phyloP scores from a whole-genome alignment of 345 rosid species.

The Pugionium dolabratum region DNA sequence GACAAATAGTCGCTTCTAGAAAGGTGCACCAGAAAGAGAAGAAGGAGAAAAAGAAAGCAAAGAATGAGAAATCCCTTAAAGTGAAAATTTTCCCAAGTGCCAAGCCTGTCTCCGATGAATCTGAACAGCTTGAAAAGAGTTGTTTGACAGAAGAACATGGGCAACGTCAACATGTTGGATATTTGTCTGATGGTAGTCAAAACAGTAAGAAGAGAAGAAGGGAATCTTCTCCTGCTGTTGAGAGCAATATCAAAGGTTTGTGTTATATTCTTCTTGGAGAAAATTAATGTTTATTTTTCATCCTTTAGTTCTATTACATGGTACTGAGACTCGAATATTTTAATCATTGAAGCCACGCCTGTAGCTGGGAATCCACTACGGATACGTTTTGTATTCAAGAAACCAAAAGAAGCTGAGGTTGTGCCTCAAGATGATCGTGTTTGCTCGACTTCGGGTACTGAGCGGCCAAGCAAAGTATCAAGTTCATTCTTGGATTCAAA shows the following conservation, averaged over 20 bases:
- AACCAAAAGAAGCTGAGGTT: conserved; percentile 30
- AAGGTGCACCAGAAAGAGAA: conserved; percentile 37
- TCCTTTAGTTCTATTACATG: not conserved
- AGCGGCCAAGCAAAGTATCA: not conserved
- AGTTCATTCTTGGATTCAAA: not conserved
- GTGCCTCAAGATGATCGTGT: conserved; percentile 24
- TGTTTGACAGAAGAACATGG: conserved; percentile 36
- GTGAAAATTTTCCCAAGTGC: not conserved
- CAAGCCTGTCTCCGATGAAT: conserved; percentile 34
- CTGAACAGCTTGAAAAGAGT: conserved; percentile 33
- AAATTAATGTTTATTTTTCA: not conserved
- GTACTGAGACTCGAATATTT: not conserved
- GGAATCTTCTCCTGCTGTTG: conserved; percentile 27
- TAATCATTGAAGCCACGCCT: conserved; percentile 4
- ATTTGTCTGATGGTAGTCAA: conserved; percentile 51
- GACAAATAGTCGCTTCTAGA: conserved; percentile 3
- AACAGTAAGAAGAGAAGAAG: conserved; percentile 51
- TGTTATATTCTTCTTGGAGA: not conserved
- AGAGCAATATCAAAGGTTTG: conserved; percentile 45
- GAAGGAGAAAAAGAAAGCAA: conserved; percentile 37
- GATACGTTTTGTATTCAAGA: conserved; percentile 49
- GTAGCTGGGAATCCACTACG: conserved; percentile 54
- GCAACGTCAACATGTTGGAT: conserved; percentile 30
- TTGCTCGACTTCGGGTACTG: conserved; percentile 39
- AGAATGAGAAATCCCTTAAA: conserved; percentile 23